Evolutionary conservation across 2,329 filamentous ascomycete genomes (phyloP).

Genomic region (Stachybotrys echinatus): DNA sequence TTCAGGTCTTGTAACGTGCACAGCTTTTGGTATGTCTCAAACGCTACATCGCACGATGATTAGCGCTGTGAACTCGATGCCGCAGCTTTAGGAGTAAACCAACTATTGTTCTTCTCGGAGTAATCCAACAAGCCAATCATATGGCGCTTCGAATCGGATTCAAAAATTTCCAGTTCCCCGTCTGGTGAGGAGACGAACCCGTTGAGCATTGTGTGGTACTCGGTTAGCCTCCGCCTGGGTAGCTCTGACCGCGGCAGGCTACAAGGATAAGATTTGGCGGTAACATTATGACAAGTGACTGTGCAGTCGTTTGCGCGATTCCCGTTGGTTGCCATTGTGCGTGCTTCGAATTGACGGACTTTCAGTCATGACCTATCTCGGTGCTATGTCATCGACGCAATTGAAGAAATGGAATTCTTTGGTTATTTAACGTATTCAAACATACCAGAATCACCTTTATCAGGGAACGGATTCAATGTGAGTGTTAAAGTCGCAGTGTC

Average conservation of each 20-base stretch:
- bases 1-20: neutral
- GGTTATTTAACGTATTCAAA: no score
- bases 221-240: neutral
- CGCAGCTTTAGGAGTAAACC: no score
- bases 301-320: neutral
- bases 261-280: neutral
- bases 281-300: neutral
- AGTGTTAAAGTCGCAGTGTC: no score
- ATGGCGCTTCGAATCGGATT: neutral
- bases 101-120: neutral
- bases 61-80: no score
- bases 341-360: no score
- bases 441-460: no score
- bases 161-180: neutral
- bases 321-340: neutral
- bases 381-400: no score
- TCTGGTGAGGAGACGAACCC: neutral
- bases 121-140: neutral
- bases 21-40: neutral
- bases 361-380: no score
- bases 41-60: neutral
- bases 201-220: neutral
- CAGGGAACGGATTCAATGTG: no score
- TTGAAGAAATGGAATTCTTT: no score
- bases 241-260: neutral